phyloP scores from a whole-genome alignment of 2,329 filamentous ascomycete genomes.

The Fusarium sarcochroum region DNA sequence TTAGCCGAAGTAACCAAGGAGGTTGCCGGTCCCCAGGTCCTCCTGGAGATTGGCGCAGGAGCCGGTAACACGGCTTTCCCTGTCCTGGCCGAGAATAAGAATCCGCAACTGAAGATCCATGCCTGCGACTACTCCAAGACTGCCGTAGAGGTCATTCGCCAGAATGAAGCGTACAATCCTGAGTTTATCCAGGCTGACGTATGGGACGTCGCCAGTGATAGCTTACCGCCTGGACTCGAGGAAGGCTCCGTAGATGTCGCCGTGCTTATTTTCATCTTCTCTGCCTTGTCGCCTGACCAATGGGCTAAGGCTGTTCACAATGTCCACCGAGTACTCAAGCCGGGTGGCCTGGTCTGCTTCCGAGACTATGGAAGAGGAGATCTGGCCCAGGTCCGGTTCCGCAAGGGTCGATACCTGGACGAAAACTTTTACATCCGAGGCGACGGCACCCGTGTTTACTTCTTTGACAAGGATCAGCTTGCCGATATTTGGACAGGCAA shows the following conservation, averaged over 20 bases:
- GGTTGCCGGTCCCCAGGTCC: constrained; percentile 76
- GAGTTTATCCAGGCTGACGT: constrained; percentile 87
- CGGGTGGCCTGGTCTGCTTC: constrained; percentile 93
- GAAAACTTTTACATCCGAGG: constrained; percentile 98
- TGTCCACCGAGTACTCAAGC: constrained; percentile 85
- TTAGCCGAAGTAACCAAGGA: constrained; percentile 80
- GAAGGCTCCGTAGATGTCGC: constrained; percentile 91
- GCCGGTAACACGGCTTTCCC: constrained; percentile 98
- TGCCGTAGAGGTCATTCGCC: constrained; percentile 92
- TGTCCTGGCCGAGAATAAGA: constrained; percentile 86
- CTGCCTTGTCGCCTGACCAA: constrained; percentile 85
- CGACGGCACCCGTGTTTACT: constrained; percentile 96
- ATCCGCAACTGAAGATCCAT: constrained; percentile 84
- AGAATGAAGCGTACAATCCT: constrained; percentile 80
- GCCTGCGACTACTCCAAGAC: constrained; percentile 97
- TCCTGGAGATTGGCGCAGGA: constrained; percentile 94
- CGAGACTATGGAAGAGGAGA: constrained; percentile 97
- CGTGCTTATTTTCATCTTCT: constrained; percentile 97
- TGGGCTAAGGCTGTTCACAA: constrained; percentile 89
- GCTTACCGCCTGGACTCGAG: constrained; percentile 80
- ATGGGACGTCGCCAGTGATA: constrained; percentile 86
- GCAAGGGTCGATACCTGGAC: constrained; percentile 92
- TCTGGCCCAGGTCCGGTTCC: constrained; percentile 95
- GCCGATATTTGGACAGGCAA: constrained; percentile 80
- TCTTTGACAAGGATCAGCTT: constrained; percentile 91